These are phyloP conservation scores for Vickermania ingenoplastis DNA, from an alignment of 208 protist genomes.

Conservation along the genomic window DNA sequence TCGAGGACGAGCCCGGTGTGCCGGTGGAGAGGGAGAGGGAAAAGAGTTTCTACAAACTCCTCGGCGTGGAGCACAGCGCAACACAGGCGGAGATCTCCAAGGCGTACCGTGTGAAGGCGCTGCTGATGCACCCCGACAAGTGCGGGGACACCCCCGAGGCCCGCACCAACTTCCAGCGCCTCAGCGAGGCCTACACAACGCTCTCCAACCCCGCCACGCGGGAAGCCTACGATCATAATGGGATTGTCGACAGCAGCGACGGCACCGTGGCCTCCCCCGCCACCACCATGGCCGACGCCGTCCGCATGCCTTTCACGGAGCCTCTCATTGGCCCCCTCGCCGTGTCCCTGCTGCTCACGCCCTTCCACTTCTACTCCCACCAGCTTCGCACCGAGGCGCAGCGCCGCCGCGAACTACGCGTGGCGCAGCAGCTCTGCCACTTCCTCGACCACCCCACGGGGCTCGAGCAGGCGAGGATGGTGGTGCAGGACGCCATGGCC, in stretches of 20 bases:
- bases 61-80: conserved; percentile 34
- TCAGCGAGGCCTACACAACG: conserved; percentile 59
- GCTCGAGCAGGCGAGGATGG: conserved; percentile 9
- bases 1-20: neutral
- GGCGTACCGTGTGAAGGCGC: conserved; percentile 43
- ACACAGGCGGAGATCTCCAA: conserved; percentile 33
- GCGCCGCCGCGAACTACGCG: conserved; percentile 25
- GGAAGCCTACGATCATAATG: conserved; percentile 40
- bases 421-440: conserved; percentile 27
- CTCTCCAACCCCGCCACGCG: conserved; percentile 41
- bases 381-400: conserved; percentile 21
- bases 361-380: conserved; percentile 11
- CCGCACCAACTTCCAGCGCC: conserved; percentile 32
- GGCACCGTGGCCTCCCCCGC: neutral
- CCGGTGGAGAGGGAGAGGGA: neutral
- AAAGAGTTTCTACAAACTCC: conserved; percentile 30
- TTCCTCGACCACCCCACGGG: conserved; percentile 21
- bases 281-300: conserved; percentile 30
- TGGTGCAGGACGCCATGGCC: conserved; percentile 36
- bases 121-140: conserved; percentile 69
- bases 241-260: conserved; percentile 4
- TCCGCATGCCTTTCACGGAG: conserved; percentile 32
- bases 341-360: conserved; percentile 22
- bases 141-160: conserved; percentile 37
- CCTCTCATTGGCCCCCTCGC: conserved; percentile 32